phyloP scores from a whole-genome alignment of 768 basidiomycete species.

The Dioszegia aurantiaca region DNA sequence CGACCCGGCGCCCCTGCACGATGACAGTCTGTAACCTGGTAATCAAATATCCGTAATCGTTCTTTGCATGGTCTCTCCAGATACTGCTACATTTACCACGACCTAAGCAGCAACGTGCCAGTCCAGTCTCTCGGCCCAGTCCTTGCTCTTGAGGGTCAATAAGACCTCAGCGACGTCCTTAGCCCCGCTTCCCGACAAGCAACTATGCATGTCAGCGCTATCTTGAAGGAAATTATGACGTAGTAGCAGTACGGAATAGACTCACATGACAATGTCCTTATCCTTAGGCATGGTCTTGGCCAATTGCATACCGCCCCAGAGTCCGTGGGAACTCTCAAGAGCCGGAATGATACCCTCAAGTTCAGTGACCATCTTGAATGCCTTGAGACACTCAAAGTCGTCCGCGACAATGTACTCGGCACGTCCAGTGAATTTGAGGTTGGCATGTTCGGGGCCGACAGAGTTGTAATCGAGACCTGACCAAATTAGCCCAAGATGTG shows the following conservation, averaged over 20 bases:
- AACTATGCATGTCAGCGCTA: slow-evolving; percentile 49
- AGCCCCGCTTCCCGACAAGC: slow-evolving; percentile 90
- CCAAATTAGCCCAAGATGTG: neutral
- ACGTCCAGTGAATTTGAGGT: slow-evolving; percentile 89
- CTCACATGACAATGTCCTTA: slow-evolving; percentile 85
- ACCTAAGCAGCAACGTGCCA: slow-evolving; percentile 70
- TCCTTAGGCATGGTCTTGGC: slow-evolving; percentile 83
- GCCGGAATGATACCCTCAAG: slow-evolving; percentile 97
- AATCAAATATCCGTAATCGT: too few species aligned
- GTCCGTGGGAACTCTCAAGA: slow-evolving; percentile 89
- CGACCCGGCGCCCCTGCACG: too few species aligned
- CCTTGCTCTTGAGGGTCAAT: slow-evolving; percentile 63
- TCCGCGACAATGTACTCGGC: slow-evolving; percentile 92
- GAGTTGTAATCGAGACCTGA: slow-evolving; percentile 53
- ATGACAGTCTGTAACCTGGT: too few species aligned
- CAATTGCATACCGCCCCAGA: slow-evolving; percentile 84
- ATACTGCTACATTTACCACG: too few species aligned
- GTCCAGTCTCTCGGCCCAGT: slow-evolving; percentile 90
- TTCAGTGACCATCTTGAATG: slow-evolving; percentile 87
- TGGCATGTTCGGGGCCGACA: slow-evolving; percentile 96
- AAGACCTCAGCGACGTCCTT: slow-evolving; percentile 97
- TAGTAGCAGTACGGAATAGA: slow-evolving; percentile 23
- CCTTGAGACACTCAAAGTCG: slow-evolving; percentile 88
- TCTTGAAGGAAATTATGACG: neutral
- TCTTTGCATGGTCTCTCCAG: too few species aligned